phyloP scores from a whole-genome alignment of 2,329 filamentous ascomycete genomes.

The Paramyrothecium roridum region DNA sequence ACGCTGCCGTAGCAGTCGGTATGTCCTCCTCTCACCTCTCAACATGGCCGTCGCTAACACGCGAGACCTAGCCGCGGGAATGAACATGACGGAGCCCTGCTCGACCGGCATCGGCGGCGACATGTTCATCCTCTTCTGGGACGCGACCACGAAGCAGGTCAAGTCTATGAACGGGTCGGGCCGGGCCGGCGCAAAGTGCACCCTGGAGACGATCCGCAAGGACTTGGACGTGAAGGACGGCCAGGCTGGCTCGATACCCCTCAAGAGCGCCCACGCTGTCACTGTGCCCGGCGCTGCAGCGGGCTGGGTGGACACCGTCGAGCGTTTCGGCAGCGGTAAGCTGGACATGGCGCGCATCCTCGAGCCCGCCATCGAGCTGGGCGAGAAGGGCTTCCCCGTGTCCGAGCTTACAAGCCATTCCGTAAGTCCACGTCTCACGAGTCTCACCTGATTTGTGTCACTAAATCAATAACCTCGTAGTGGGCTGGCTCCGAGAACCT shows the following conservation, averaged over 20 bases:
- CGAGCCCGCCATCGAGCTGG: constrained; percentile 77
- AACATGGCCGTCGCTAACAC: neutral
- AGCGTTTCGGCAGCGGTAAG: constrained; percentile 86
- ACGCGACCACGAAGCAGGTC: constrained; percentile 77
- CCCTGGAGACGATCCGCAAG: constrained; percentile 66
- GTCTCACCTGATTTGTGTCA: rapidly evolving
- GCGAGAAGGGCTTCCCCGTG: constrained; percentile 86
- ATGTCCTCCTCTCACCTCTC: constrained; percentile 24
- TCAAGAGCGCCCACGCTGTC: constrained; percentile 73
- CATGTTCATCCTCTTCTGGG: constrained; percentile 93
- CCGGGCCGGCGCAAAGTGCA: constrained; percentile 67
- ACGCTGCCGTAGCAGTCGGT: constrained; percentile 94
- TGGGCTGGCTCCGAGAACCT: constrained; percentile 65
- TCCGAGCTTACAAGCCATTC: constrained; percentile 70
- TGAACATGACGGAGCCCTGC: constrained; percentile 91
- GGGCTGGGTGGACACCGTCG: constrained; percentile 87
- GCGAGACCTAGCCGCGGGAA: constrained; percentile 64
- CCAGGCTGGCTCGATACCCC: constrained; percentile 61
- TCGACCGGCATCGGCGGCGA: constrained; percentile 96
- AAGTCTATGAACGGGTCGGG: constrained; percentile 90
- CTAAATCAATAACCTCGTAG: constrained; percentile 37
- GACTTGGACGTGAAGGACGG: constrained; percentile 64
- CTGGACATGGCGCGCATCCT: constrained; percentile 74
- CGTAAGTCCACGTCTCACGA: constrained; percentile 45
- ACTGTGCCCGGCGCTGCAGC: constrained; percentile 89